Percentiles rank a stretch among this genome's conserved stretches.
Evolutionary conservation across 768 basidiomycete genomes (phyloP).

Genomic region (Mycena belliarum): DNA sequence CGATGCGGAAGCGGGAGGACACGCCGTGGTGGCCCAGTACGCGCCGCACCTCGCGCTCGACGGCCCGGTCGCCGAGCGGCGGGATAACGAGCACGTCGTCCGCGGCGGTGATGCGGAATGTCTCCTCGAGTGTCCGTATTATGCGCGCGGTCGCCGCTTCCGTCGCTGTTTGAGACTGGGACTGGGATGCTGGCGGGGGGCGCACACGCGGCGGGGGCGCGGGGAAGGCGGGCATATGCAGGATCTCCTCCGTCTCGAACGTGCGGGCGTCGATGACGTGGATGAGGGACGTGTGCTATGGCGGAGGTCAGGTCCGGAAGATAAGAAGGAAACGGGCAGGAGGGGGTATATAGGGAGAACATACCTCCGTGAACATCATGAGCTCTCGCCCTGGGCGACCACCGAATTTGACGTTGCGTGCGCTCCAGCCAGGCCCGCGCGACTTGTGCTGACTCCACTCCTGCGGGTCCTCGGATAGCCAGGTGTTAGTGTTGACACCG

Average conservation of each 20-base stretch:
- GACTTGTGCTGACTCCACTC: constrained; percentile 62
- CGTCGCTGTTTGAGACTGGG: constrained; percentile 4
- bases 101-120: constrained; percentile 47
- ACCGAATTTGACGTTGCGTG: constrained; percentile 84
- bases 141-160: constrained; percentile 26
- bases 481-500: constrained; percentile 47
- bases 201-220: constrained; percentile 1
- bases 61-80: constrained; percentile 51
- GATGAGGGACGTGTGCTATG: constrained; percentile 75
- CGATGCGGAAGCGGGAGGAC: constrained; percentile 31
- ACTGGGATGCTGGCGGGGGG: constrained; percentile 12
- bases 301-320: neutral
- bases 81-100: constrained; percentile 56
- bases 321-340: neutral
- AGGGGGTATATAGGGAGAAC: no score
- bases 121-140: constrained; percentile 56
- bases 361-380: constrained; percentile 88
- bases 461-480: constrained; percentile 65
- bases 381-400: constrained; percentile 68
- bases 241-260: constrained; percentile 74
- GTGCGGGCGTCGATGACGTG: constrained; percentile 88
- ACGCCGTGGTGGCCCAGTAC: constrained; percentile 53
- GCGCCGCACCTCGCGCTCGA: constrained; percentile 60
- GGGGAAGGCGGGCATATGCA: constrained; percentile 53
- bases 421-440: constrained; percentile 79